Conservation (phyloP, 2,329 filamentous ascomycete genomes). For the Dryadomyces sulphureus region DNA sequence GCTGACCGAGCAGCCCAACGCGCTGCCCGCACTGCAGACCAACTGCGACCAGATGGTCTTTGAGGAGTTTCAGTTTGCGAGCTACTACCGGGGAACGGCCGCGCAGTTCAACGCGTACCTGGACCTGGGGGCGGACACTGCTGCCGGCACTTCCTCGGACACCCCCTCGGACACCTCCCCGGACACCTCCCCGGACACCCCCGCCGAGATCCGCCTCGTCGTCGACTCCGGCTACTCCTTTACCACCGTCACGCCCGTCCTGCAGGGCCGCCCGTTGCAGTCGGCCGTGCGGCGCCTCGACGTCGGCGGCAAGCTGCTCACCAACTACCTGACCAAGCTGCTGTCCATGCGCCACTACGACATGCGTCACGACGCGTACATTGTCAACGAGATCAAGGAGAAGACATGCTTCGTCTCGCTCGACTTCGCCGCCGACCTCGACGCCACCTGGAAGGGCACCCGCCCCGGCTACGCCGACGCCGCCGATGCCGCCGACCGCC, state of each 20-base stretch:
- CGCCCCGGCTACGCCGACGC: slow-evolving; percentile 14
- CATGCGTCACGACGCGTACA: slow-evolving; percentile 83
- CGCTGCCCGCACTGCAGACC: slow-evolving; percentile 63
- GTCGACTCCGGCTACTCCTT: slow-evolving; percentile 89
- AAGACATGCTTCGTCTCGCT: slow-evolving; percentile 67
- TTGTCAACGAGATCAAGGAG: slow-evolving; percentile 95
- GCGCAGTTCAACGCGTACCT: slow-evolving; percentile 71
- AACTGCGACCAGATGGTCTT: slow-evolving; percentile 96
- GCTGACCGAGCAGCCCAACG: slow-evolving; percentile 74
- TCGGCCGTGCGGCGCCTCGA: slow-evolving; percentile 72
- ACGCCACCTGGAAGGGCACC: slow-evolving; percentile 70
- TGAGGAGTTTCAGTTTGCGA: slow-evolving; percentile 88
- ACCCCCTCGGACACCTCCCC: slow-evolving; percentile 15
- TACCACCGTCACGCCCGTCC: slow-evolving; percentile 76
- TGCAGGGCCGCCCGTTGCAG: slow-evolving; percentile 68
- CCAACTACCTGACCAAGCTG: slow-evolving; percentile 81
- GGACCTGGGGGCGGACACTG: slow-evolving; percentile 23
- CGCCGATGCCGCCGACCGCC: slow-evolving; percentile 27
- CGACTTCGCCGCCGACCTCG: slow-evolving; percentile 65
- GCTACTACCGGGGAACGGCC: slow-evolving; percentile 68
- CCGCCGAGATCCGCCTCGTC: slow-evolving; percentile 66
- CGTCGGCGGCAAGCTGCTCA: slow-evolving; percentile 82
- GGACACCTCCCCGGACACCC: slow-evolving; percentile 15
- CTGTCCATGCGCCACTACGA: slow-evolving; percentile 88
- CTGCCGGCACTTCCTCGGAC: not conserved